Evolutionary conservation across 129 eudicot genomes (phyloP), one percentile per base, ranked within the genome.

Genomic region (Chrysanthemum seticuspe): DNA sequence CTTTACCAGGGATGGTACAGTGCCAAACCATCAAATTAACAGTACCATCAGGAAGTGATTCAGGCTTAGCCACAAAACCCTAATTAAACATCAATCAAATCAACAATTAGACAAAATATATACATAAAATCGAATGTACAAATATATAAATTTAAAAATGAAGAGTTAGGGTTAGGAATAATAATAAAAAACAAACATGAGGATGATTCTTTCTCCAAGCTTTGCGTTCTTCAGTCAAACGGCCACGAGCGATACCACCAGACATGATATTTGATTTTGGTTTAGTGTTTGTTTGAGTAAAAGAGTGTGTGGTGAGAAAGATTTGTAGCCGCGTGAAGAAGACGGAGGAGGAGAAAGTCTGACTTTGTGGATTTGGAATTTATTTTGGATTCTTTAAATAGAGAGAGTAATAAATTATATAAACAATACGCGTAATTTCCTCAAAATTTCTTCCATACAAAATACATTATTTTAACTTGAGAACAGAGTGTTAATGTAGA

Each of bases 41-140:
- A 0, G 93, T 65, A 56, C 96, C 93, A 83, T 87, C 96, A 2
- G 90, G 61, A 6, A 85, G 85, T 12, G 91, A 72, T 79, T 90
- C 96, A 0, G 96, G 96, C 85, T 82, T 90, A 3, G 96, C 96
- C 68, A 90, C 96, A 47, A 90, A 90, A 75, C 96, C 96, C 96
- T 89, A 84, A 19, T 19, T 21, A 34, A 70, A 50, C 12, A 53
- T 21, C 50, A 67, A 68, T 45, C 14, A 71, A 62, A 3, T 29
- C 53, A 56, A 25, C 29, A 44, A 29, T 68, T 36, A 59, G 16
- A 67, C 5, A 27, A 54, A 51, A 79, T 16, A 2, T 1, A 52
- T 0, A 40, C 11, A 40, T 6, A 40, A 27, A 12, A 21, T 8
- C 18, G 70, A 3, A 36, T 29, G 19, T 9, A 40, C 15, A 19